These are phyloP conservation scores for Mycosphaerelloides madeirae DNA, from an alignment of 2,329 filamentous ascomycete genomes.

Conservation along the genomic window DNA sequence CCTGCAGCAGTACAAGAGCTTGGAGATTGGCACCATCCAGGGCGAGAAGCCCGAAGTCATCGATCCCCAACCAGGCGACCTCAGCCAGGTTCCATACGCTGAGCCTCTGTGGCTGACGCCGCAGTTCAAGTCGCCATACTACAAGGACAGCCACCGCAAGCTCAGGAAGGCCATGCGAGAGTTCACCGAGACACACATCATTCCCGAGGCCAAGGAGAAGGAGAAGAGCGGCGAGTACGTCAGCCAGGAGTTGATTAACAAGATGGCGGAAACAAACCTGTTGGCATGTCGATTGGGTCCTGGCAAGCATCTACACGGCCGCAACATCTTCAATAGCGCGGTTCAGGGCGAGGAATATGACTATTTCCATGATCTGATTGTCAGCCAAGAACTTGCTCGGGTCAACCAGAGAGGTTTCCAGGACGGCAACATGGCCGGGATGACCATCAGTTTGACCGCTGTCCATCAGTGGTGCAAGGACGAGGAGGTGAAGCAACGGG, in stretches of 20 bases:
- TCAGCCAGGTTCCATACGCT: conserved; percentile 74
- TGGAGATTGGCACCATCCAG: conserved; percentile 70
- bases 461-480: conserved; percentile 74
- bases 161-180: conserved; percentile 65
- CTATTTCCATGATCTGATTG: conserved; percentile 78
- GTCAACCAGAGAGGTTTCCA: conserved; percentile 76
- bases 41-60: conserved; percentile 73
- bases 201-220: conserved; percentile 69
- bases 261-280: conserved; percentile 68
- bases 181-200: conserved; percentile 68
- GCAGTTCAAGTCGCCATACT: conserved; percentile 74
- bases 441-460: conserved; percentile 76
- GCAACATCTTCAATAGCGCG: conserved; percentile 62
- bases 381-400: conserved; percentile 67
- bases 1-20: conserved; percentile 69
- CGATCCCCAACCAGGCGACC: conserved; percentile 62
- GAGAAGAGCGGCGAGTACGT: conserved; percentile 71
- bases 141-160: conserved; percentile 65
- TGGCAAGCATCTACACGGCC: conserved; percentile 72
- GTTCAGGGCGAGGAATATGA: conserved; percentile 77
- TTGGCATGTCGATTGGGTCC: conserved; percentile 80
- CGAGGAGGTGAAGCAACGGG: conserved; percentile 58
- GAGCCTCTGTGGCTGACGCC: conserved; percentile 79
- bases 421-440: conserved; percentile 81
- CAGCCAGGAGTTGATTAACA: conserved; percentile 65